Evolutionary conservation across 768 basidiomycete genomes (phyloP).

Genomic region (Pleurotus citrinopileatus): DNA sequence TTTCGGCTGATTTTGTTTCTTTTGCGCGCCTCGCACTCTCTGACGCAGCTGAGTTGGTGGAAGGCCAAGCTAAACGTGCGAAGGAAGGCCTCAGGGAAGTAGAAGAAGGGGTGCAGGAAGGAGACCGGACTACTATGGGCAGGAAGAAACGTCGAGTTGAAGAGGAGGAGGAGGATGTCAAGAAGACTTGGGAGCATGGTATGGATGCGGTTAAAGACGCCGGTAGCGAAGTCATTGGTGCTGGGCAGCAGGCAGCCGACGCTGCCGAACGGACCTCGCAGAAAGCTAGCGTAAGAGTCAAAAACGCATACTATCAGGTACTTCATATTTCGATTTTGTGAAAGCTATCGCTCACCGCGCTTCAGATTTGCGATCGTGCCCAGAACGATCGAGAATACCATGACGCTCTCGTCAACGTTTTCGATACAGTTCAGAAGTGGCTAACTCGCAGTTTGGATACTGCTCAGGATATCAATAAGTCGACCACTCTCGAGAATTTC

Average conservation of each 20-base stretch:
- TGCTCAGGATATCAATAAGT: slow-evolving; percentile 39
- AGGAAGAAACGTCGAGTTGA: slow-evolving; percentile 48
- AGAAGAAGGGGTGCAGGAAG: slow-evolving; percentile 58
- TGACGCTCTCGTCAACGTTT: slow-evolving; percentile 53
- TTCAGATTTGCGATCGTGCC: slow-evolving; percentile 61
- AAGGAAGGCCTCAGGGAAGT: slow-evolving; percentile 52
- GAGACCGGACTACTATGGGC: slow-evolving; percentile 57
- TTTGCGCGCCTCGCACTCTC: slow-evolving; percentile 63
- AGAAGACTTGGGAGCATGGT: slow-evolving; percentile 58
- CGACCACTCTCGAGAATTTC: slow-evolving; percentile 49
- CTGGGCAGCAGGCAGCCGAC: slow-evolving; percentile 39
- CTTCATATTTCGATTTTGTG: slow-evolving; percentile 3
- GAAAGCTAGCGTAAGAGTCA: slow-evolving; percentile 39
- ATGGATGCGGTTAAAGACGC: slow-evolving; percentile 63
- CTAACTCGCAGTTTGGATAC: slow-evolving; percentile 49
- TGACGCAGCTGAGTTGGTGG: slow-evolving; percentile 60
- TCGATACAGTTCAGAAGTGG: slow-evolving; percentile 56
- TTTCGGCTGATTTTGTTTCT: slow-evolving; percentile 63
- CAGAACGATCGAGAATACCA: slow-evolving; percentile 60
- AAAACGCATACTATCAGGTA: slow-evolving; percentile 54
- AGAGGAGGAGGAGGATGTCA: slow-evolving; percentile 43
- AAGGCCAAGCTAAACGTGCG: slow-evolving; percentile 45
- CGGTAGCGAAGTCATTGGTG: slow-evolving; percentile 57
- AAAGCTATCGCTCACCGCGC: neutral
- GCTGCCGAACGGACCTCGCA: slow-evolving; percentile 43